A percentile compares a stretch with the other conserved stretches of the same genome.
These are phyloP conservation scores for Geotrichum restrictum DNA, from an alignment of 1,139 yeast genomes.

Conservation along the genomic window DNA sequence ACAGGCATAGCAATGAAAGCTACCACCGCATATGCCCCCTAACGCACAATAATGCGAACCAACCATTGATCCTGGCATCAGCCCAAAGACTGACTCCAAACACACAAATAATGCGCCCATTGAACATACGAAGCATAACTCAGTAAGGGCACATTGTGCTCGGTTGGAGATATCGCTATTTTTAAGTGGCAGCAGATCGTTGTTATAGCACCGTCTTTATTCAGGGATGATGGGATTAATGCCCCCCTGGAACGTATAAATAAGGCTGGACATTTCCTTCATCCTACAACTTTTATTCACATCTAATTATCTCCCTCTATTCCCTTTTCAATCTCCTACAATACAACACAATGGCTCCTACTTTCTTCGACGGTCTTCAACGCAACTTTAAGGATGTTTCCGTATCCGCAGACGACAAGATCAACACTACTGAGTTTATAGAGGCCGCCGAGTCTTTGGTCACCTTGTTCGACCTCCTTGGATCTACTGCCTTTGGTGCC, in stretches of 20 bases:
- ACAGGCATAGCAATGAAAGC: too few species aligned
- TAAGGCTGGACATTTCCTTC: not conserved
- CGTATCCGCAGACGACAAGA: slow-evolving; percentile 48
- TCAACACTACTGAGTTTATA: slow-evolving; percentile 69
- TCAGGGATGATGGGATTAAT: not conserved
- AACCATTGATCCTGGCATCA: too few species aligned
- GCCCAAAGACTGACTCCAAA: too few species aligned
- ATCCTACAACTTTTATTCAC: not conserved
- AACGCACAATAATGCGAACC: too few species aligned
- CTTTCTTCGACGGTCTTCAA: slow-evolving; percentile 77
- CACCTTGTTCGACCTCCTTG: slow-evolving; percentile 74
- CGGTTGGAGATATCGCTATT: too few species aligned
- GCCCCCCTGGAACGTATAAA: not conserved
- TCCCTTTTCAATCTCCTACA: not conserved
- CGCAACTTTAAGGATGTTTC: slow-evolving; percentile 73
- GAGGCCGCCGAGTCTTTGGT: slow-evolving; percentile 83
- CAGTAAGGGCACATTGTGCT: too few species aligned
- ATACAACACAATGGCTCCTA: slow-evolving; percentile 24
- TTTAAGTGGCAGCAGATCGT: too few species aligned
- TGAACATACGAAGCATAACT: too few species aligned
- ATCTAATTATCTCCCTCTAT: not conserved
- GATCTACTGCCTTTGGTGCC: slow-evolving; percentile 79
- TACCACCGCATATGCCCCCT: too few species aligned
- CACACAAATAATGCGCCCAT: too few species aligned
- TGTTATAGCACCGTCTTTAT: not conserved